Percentiles rank a stretch among this genome's conserved stretches.
phyloP scores from a whole-genome alignment of 1,284 basidiomycete species.

The Rhodotorula sp. region DNA sequence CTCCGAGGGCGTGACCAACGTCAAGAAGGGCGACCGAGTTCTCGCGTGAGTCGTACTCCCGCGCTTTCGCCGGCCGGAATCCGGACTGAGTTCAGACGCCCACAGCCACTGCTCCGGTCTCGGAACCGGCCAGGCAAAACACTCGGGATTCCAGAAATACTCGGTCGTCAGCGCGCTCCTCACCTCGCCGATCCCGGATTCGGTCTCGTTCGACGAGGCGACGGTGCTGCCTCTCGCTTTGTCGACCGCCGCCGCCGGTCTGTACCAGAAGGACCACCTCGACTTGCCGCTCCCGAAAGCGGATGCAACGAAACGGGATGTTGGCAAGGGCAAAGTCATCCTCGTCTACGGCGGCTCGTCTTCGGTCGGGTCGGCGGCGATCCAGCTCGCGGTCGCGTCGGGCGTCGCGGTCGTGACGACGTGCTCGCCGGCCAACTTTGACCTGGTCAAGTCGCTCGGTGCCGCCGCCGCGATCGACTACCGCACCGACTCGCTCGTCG shows the following conservation, averaged over 20 bases:
- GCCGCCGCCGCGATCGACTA: constrained; percentile 38
- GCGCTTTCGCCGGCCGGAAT: no score
- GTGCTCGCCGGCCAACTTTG: constrained; percentile 34
- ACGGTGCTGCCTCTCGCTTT: constrained; percentile 25
- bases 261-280: constrained; percentile 37
- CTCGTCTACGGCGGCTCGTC: constrained; percentile 48
- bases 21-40: constrained; percentile 52
- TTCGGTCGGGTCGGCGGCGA: constrained; percentile 46
- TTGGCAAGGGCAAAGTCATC: constrained; percentile 33
- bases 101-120: constrained; percentile 27
- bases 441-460: constrained; percentile 34
- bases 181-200: constrained; percentile 11
- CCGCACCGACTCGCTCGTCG: constrained; percentile 21
- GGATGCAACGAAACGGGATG: constrained; percentile 8
- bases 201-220: constrained; percentile 14
- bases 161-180: constrained; percentile 14
- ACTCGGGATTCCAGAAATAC: constrained; percentile 34
- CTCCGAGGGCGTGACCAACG: constrained; percentile 50
- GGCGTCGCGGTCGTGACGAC: constrained; percentile 33
- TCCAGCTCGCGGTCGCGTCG: constrained; percentile 45
- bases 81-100: neutral
- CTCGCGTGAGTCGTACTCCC: constrained; percentile 15
- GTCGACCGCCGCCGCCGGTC: constrained; percentile 33
- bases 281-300: constrained; percentile 37
- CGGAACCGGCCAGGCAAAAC: constrained; percentile 10